A percentile compares a stretch with the other conserved stretches of the same genome.
Conservation (phyloP, 2,329 filamentous ascomycete genomes). For the Fusarium stilboides region DNA sequence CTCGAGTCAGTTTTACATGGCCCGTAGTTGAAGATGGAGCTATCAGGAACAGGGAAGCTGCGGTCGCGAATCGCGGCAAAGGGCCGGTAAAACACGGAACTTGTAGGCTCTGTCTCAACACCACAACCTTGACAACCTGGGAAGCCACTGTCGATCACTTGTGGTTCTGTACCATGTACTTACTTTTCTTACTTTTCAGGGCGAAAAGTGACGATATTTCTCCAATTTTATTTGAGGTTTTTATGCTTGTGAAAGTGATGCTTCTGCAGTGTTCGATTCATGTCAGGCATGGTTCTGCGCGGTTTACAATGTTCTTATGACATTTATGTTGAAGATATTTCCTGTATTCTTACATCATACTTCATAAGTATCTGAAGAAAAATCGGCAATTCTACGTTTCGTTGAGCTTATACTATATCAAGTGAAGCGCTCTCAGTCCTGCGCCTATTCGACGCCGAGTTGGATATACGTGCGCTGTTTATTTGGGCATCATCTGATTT, state of each 20-base stretch:
- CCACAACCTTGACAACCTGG: conserved; percentile 24
- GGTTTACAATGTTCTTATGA: conserved; percentile 8
- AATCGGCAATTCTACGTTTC: neutral
- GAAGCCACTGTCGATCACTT: conserved; percentile 28
- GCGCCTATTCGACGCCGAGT: neutral
- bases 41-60: conserved; percentile 39
- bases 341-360: neutral
- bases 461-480: neutral
- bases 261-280: conserved; percentile 31
- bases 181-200: conserved; percentile 17
- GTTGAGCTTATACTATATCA: neutral
- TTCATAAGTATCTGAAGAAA: neutral
- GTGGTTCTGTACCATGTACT: conserved; percentile 5
- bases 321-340: neutral
- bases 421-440: neutral
- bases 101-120: conserved; percentile 1
- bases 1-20: neutral
- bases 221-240: conserved; percentile 32
- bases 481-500: conserved; percentile 28
- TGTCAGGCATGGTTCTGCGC: conserved; percentile 9
- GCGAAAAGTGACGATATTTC: conserved; percentile 29
- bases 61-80: conserved; percentile 43
- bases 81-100: conserved; percentile 50
- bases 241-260: conserved; percentile 21
- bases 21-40: conserved; percentile 27